Percentiles rank a stretch among this genome's conserved stretches.
Conservation (phyloP, 352 stramenopile species). For the Elongisporangium prolatum region DNA sequence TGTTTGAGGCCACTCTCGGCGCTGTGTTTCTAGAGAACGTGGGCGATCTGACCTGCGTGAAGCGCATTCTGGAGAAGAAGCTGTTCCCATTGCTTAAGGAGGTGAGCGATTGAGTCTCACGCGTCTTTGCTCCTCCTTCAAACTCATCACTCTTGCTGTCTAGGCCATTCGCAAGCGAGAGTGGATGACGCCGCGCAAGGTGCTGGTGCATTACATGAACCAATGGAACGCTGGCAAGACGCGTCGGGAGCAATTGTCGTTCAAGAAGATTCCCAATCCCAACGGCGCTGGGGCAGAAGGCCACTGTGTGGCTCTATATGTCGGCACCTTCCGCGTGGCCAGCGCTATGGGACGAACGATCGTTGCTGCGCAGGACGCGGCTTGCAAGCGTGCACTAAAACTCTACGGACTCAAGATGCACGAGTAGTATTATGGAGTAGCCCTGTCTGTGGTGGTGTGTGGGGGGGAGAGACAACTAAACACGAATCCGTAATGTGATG, state of each 20-base stretch:
- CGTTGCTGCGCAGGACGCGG: conserved; percentile 59
- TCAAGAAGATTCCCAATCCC: conserved; percentile 33
- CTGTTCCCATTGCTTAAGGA: conserved; percentile 71
- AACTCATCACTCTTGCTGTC: not conserved
- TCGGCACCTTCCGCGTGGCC: conserved; percentile 60
- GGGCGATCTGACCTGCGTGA: conserved; percentile 43
- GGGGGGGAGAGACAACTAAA: too few relatives aligned
- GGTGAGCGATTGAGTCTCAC: conserved; percentile 10
- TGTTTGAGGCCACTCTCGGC: conserved; percentile 75
- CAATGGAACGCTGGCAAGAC: conserved; percentile 38
- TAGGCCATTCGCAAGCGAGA: conserved; percentile 68
- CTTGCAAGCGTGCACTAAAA: conserved; percentile 54
- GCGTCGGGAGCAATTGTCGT: conserved; percentile 37
- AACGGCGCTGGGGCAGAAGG: conserved; percentile 25
- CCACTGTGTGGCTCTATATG: conserved; percentile 50
- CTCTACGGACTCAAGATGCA: conserved; percentile 59
- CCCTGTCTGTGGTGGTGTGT: not conserved
- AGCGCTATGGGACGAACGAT: conserved; percentile 65
- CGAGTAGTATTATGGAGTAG: conserved; percentile 22
- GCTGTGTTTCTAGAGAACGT: conserved; percentile 76
- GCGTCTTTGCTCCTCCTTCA: too few relatives aligned
- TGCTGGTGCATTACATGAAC: conserved; percentile 55
- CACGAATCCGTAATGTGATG: conserved; percentile 7
- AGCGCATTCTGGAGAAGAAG: conserved; percentile 50
- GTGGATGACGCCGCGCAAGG: conserved; percentile 79